phyloP scores from a whole-genome alignment of 73 alveolate species.

The Tetrahymena thermophila region DNA sequence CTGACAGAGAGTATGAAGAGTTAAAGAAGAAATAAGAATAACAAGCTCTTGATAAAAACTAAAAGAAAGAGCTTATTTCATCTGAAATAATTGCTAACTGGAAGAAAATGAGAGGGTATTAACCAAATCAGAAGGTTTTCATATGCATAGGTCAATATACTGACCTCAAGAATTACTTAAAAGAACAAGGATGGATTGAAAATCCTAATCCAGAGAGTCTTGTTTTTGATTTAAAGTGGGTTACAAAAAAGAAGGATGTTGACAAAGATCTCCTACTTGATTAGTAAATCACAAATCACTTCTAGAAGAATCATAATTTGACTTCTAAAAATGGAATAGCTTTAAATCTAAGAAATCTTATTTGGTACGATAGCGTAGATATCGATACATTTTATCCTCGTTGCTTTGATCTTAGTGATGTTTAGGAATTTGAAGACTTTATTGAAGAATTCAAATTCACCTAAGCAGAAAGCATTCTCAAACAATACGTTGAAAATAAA shows the following conservation, averaged over 20 bases:
- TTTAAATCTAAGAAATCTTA: conserved; percentile 27
- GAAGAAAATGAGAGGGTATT: conserved; percentile 5
- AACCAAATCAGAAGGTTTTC: conserved; percentile 8
- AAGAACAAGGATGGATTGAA: conserved; percentile 32
- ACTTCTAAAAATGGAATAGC: conserved; percentile 31
- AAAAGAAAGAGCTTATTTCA: neutral
- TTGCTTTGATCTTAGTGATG: conserved; percentile 44
- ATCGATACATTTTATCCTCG: conserved; percentile 24
- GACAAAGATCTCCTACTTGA: conserved; percentile 1
- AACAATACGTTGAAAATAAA: neutral
- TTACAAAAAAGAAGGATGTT: conserved; percentile 16
- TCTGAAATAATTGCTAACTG: conserved; percentile 17
- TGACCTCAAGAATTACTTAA: neutral
- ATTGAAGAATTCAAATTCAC: conserved; percentile 39
- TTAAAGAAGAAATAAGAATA: neutral
- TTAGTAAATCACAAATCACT: conserved; percentile 5
- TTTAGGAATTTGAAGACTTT: conserved; percentile 31
- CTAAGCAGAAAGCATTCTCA: conserved; percentile 16
- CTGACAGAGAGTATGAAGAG: conserved; percentile 16
- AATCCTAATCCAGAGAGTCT: conserved; percentile 7
- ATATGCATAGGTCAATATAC: neutral
- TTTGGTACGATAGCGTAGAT: conserved; percentile 5
- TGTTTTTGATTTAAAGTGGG: conserved; percentile 27
- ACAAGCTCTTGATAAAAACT: neutral
- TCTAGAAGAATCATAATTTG: conserved; percentile 2